These are phyloP conservation scores for Ceratobasidium sp. DNA, from an alignment of 1,284 basidiomycete genomes.

Conservation along the genomic window DNA sequence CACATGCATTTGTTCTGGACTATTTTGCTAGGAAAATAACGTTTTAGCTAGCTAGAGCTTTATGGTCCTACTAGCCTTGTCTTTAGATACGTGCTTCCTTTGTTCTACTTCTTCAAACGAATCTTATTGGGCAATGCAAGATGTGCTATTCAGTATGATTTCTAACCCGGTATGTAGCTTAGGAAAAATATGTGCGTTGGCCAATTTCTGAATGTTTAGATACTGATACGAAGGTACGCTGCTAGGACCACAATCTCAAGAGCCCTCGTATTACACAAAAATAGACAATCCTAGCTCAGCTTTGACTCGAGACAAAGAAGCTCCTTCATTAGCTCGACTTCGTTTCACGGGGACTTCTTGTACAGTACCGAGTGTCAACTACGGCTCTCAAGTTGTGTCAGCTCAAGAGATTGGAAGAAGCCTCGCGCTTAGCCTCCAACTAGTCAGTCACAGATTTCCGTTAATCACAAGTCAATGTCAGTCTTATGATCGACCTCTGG, in stretches of 20 bases:
- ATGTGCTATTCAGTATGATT: slow-evolving; percentile 6
- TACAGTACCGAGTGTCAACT: no score
- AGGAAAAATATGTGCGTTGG: background rate
- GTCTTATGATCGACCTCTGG: background rate
- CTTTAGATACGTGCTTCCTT: no score
- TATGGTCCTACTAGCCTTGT: no score
- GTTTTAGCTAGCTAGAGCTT: no score
- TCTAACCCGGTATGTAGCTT: slow-evolving; percentile 24
- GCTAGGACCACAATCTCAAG: background rate
- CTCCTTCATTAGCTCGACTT: background rate
- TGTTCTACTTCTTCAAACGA: background rate
- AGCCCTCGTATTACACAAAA: background rate
- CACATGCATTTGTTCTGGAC: no score
- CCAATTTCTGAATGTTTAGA: background rate
- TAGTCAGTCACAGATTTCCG: slow-evolving; percentile 8
- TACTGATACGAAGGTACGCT: background rate
- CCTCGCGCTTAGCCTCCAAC: slow-evolving; percentile 14
- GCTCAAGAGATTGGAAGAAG: background rate
- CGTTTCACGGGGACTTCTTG: background rate
- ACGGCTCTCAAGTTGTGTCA: no score
- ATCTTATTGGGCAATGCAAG: background rate
- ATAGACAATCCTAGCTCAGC: background rate
- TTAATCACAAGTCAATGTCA: slow-evolving; percentile 29
- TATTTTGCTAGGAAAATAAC: no score
- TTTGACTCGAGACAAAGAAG: background rate